phyloP scores from a whole-genome alignment of 371 early-diverging fungal genomes.

The Umbelopsis sp. region DNA sequence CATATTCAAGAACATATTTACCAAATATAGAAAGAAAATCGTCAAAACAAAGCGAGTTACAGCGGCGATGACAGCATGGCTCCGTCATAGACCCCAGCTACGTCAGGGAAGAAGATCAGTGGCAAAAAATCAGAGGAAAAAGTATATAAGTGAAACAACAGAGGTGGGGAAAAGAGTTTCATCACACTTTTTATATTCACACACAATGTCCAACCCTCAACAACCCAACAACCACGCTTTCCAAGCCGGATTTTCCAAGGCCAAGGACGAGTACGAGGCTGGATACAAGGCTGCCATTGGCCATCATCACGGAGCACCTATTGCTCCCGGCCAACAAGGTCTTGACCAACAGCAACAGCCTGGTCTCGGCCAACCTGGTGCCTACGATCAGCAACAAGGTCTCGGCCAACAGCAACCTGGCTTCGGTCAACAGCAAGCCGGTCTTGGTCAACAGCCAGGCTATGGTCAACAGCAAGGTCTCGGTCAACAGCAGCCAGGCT shows the following conservation, averaged over 20 bases:
- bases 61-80: not conserved
- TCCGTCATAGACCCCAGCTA: not conserved
- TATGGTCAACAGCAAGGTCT: not conserved
- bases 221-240: conserved; percentile 19
- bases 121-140: no score
- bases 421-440: not conserved
- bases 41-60: not conserved
- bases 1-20: not conserved
- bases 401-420: not conserved
- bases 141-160: not conserved
- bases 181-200: not conserved
- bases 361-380: not conserved
- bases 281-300: conserved; percentile 17
- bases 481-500: not conserved
- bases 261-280: conserved; percentile 9
- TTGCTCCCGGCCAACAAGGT: not conserved
- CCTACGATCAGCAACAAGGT: not conserved
- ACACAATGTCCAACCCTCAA: conserved; percentile 2
- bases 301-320: not conserved
- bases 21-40: not conserved
- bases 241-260: conserved; percentile 17
- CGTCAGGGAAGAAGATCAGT: not conserved
- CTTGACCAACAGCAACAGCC: not conserved
- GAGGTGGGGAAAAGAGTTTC: not conserved
- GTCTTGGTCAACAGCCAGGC: not conserved